These are phyloP conservation scores for Lichtheimia ornata DNA, from an alignment of 371 early-diverging fungal species.

Conservation along the genomic window DNA sequence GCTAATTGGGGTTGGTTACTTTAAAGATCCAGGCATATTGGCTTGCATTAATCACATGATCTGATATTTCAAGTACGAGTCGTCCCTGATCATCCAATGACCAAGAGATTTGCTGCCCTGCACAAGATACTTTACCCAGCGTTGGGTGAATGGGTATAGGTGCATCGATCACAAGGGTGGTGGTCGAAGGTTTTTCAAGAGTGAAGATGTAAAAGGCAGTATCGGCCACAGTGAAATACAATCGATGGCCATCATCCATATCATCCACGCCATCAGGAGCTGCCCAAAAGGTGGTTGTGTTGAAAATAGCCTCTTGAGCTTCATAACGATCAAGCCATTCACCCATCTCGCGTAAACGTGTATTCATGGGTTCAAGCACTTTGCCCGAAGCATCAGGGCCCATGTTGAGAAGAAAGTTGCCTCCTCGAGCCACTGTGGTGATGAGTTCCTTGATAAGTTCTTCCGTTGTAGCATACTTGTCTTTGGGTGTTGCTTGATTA, in stretches of 20 bases:
- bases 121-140: neutral
- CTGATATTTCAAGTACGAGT: neutral
- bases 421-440: slow-evolving; percentile 28
- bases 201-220: slow-evolving; percentile 5
- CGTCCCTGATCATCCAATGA: neutral
- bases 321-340: slow-evolving; percentile 21
- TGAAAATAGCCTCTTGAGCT: slow-evolving; percentile 2
- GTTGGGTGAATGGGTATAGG: slow-evolving; percentile 2
- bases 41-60: neutral
- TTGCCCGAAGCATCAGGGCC: slow-evolving; percentile 32
- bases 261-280: slow-evolving; percentile 2
- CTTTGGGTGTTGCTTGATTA: slow-evolving; percentile 26
- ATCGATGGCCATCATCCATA: neutral
- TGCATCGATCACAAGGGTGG: neutral
- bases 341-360: slow-evolving; percentile 19
- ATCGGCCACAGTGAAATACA: slow-evolving; percentile 4
- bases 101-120: neutral
- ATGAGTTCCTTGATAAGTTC: slow-evolving; percentile 27
- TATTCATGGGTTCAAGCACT: slow-evolving; percentile 17
- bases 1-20: neutral
- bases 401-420: slow-evolving; percentile 33
- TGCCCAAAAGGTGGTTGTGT: slow-evolving; percentile 8
- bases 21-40: slow-evolving; percentile 7
- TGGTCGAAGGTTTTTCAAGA: neutral
- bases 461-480: slow-evolving; percentile 24